A percentile compares a stretch with the other conserved stretches of the same genome.
Evolutionary conservation across 257 asterid genomes (phyloP).

Genomic region (Anisodus acutangulus): DNA sequence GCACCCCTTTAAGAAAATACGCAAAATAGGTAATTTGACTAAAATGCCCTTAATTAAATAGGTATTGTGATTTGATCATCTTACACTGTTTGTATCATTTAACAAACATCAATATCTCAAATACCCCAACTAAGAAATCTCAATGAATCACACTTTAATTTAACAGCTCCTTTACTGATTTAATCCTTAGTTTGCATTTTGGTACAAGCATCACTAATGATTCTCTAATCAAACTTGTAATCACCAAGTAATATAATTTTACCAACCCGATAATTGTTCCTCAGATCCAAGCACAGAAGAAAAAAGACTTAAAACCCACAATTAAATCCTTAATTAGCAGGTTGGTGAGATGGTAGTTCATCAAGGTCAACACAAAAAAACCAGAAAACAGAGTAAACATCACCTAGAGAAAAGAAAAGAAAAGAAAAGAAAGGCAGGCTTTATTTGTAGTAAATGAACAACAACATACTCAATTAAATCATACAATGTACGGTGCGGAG

Average conservation of each 20-base stretch:
- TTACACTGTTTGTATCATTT: background rate
- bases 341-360: background rate
- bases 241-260: background rate
- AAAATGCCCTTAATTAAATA: too few relatives aligned
- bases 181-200: background rate
- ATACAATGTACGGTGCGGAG: too few relatives aligned
- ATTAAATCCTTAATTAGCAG: background rate
- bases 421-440: too few relatives aligned
- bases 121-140: background rate
- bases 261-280: background rate
- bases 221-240: background rate
- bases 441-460: too few relatives aligned
- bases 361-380: background rate
- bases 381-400: background rate
- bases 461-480: too few relatives aligned
- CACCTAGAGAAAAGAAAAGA: background rate
- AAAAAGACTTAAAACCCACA: background rate
- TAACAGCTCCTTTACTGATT: background rate
- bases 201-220: background rate
- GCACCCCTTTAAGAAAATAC: too few relatives aligned
- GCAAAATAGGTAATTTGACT: too few relatives aligned
- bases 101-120: conserved; percentile 15
- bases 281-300: background rate
- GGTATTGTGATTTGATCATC: too few relatives aligned
- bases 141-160: background rate